Conservation (phyloP, 73 alveolate species). For the Tetrahymena elliotti region DNA sequence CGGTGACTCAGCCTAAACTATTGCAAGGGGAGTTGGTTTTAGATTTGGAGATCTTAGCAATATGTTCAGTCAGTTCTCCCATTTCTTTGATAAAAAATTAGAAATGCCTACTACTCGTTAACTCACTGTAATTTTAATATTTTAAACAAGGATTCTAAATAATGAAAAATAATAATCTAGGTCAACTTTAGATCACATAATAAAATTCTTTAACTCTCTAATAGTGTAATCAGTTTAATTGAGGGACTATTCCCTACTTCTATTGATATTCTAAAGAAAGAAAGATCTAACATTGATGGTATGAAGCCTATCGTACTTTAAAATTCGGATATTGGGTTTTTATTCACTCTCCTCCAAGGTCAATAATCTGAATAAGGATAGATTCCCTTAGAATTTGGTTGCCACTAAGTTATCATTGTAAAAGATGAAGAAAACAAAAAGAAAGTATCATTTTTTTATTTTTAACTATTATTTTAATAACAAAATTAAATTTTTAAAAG, state of each 20-base stretch:
- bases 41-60: conserved; percentile 32
- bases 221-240: conserved; percentile 54
- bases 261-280: conserved; percentile 63
- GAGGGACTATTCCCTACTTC: conserved; percentile 65
- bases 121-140: background rate
- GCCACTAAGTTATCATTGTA: conserved; percentile 57
- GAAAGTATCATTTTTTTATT: conserved; percentile 9
- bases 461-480: background rate
- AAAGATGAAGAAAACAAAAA: conserved; percentile 48
- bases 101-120: background rate
- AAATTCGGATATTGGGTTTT: background rate
- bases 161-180: background rate
- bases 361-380: background rate
- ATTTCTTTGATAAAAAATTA: background rate
- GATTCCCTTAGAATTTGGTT: conserved; percentile 44
- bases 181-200: conserved; percentile 69
- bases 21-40: conserved; percentile 77
- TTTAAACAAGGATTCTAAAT: background rate
- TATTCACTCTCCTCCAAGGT: background rate
- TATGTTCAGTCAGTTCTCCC: background rate
- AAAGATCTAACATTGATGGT: conserved; percentile 55
- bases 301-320: conserved; percentile 47
- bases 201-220: conserved; percentile 58
- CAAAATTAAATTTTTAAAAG: background rate
- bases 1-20: conserved; percentile 81